A percentile compares a stretch with the other conserved stretches of the same genome.
phyloP scores from a whole-genome alignment of 1,284 basidiomycete genomes.

The Cryptococcus maquisensis region DNA sequence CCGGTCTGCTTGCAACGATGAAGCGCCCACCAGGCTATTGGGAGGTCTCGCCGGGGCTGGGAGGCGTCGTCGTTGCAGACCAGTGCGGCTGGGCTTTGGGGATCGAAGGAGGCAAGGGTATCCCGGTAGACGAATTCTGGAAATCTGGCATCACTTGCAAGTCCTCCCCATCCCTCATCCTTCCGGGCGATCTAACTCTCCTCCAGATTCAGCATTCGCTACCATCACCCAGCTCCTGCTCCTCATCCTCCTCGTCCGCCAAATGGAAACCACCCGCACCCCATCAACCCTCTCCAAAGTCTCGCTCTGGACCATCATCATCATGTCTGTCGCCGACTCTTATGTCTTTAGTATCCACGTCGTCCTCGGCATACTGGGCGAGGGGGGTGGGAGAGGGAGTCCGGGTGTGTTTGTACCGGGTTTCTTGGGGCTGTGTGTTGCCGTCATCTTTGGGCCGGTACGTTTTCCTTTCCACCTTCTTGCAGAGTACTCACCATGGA shows the following conservation, averaged over 20 bases:
- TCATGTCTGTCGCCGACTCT: slow-evolving; percentile 70
- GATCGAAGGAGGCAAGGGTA: slow-evolving; percentile 61
- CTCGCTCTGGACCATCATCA: slow-evolving; percentile 73
- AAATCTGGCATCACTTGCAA: slow-evolving; percentile 74
- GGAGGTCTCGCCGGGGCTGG: slow-evolving; percentile 48
- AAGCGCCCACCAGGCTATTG: slow-evolving; percentile 36
- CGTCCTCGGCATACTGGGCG: slow-evolving; percentile 73
- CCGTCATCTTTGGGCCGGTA: slow-evolving; percentile 48
- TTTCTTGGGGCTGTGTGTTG: slow-evolving; percentile 57
- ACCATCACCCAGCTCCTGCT: slow-evolving; percentile 64
- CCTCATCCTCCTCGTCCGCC: slow-evolving; percentile 64
- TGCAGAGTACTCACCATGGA: background rate
- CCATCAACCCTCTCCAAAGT: slow-evolving; percentile 71
- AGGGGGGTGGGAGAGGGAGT: slow-evolving; percentile 56
- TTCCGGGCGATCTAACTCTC: background rate
- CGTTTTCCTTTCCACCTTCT: slow-evolving; percentile 9
- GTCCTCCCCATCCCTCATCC: slow-evolving; percentile 28
- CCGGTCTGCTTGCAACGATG: slow-evolving; percentile 34
- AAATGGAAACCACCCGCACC: slow-evolving; percentile 69
- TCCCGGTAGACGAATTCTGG: slow-evolving; percentile 63
- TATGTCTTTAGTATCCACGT: slow-evolving; percentile 79
- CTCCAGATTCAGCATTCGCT: slow-evolving; percentile 67
- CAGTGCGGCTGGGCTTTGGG: slow-evolving; percentile 72
- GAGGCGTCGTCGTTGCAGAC: slow-evolving; percentile 65
- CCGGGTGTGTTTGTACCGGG: slow-evolving; percentile 74